Percentiles rank a stretch among this genome's conserved stretches.
These are phyloP conservation scores for Neoboletus magnificus DNA, from an alignment of 768 basidiomycete species.

Conservation along the genomic window DNA sequence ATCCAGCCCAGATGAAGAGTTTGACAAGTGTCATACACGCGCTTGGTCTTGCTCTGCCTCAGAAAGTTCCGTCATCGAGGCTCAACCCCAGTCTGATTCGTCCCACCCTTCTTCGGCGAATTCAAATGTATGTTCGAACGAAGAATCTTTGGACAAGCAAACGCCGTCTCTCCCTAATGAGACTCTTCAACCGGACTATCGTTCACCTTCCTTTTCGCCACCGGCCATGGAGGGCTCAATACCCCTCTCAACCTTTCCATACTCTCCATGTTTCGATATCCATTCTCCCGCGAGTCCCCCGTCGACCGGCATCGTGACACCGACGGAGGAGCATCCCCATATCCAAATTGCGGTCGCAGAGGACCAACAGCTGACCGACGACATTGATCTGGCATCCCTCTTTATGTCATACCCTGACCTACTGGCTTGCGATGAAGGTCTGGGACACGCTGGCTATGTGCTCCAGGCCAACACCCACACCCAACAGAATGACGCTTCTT, in stretches of 20 bases:
- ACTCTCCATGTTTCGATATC: conserved; percentile 18
- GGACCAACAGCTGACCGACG: conserved; percentile 29
- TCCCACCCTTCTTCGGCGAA: conserved; percentile 1
- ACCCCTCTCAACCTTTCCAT: conserved; percentile 7
- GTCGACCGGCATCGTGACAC: conserved; percentile 39
- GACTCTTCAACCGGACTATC: conserved; percentile 19
- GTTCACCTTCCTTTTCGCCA: conserved; percentile 31
- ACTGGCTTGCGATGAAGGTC: conserved; percentile 12
- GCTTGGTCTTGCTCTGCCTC: conserved; percentile 19
- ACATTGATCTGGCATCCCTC: conserved; percentile 43
- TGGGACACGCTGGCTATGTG: conserved; percentile 8
- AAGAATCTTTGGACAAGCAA: conserved; percentile 2
- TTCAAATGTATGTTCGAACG: conserved; percentile 2
- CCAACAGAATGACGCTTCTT: conserved; percentile 5
- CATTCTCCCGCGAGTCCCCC: conserved; percentile 28
- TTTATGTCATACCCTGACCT: conserved; percentile 36
- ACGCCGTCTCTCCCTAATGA: neutral
- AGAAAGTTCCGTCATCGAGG: conserved; percentile 6
- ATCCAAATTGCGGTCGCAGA: conserved; percentile 28
- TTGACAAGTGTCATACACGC: conserved; percentile 25
- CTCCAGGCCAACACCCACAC: neutral
- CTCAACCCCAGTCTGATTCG: conserved; percentile 1
- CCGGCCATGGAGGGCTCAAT: conserved; percentile 31
- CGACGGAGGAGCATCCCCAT: conserved; percentile 42
- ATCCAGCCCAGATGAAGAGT: conserved; percentile 23